These are phyloP conservation scores for Oryza brachyantha DNA, from an alignment of 176 grass and related monocot species.

Conservation along the genomic window DNA sequence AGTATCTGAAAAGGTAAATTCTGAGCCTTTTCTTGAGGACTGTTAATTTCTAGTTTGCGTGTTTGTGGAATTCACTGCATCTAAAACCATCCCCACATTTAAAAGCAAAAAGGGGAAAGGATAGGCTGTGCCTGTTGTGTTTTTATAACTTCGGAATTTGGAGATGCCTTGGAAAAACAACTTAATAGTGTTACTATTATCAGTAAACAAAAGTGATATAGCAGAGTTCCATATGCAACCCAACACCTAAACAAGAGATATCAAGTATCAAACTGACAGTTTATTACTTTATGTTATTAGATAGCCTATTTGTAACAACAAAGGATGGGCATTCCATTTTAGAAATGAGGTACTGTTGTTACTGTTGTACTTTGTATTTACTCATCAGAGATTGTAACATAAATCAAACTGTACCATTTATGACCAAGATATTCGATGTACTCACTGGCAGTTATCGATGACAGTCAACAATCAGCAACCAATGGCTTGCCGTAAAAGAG, in stretches of 20 bases:
- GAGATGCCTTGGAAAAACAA: neutral
- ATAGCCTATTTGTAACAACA: neutral
- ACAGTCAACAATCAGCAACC: neutral
- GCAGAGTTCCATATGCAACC: neutral
- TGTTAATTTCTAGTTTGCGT: neutral
- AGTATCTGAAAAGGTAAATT: constrained; percentile 81
- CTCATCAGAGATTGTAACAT: constrained; percentile 2
- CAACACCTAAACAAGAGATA: neutral
- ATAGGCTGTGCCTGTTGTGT: neutral
- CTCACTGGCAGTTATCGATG: neutral
- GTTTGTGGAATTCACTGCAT: neutral
- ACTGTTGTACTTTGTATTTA: neutral
- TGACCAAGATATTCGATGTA: neutral
- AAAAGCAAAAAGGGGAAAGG: neutral
- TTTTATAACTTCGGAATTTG: too few species aligned
- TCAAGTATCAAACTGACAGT: neutral
- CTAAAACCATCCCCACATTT: neutral
- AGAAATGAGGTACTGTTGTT: neutral
- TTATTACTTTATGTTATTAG: neutral
- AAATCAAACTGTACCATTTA: neutral
- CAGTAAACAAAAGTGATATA: neutral
- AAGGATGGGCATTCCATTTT: neutral
- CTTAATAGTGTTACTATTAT: neutral
- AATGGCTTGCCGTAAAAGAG: neutral
- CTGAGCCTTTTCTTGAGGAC: constrained; percentile 7